Conservation (phyloP, 1,139 yeast genomes). For the Blastobotrys buckinghamii region DNA sequence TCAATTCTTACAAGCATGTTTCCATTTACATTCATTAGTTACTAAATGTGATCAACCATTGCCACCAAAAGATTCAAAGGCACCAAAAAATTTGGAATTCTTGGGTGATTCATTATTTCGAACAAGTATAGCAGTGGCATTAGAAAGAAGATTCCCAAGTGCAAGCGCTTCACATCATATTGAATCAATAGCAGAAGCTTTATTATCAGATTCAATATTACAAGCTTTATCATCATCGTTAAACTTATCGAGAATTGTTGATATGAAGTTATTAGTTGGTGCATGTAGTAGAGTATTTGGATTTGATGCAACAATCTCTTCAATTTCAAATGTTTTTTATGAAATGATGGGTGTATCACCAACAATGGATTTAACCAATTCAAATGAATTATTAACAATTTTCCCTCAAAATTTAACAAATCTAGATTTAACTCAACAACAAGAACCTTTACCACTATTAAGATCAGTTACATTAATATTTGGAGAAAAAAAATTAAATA, state of each 20-base stretch:
- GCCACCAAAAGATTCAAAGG: constrained; percentile 1
- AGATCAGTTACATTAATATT: constrained; percentile 42
- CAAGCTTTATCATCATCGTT: constrained; percentile 28
- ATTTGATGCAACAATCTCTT: constrained; percentile 56
- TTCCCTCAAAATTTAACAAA: neutral
- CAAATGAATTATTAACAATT: neutral
- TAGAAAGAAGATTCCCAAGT: constrained; percentile 36
- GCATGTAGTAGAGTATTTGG: constrained; percentile 76
- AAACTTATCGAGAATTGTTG: constrained; percentile 42
- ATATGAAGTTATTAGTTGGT: constrained; percentile 57
- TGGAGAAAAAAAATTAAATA: constrained; percentile 42
- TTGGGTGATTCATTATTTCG: constrained; percentile 54
- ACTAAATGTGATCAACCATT: constrained; percentile 3
- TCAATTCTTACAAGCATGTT: constrained; percentile 10
- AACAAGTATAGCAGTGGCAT: constrained; percentile 52
- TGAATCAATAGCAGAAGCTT: constrained; percentile 13
- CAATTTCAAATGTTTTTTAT: constrained; percentile 62
- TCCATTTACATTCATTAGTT: constrained; percentile 12
- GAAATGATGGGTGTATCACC: constrained; percentile 38
- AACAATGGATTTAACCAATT: neutral
- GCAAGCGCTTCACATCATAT: too few species aligned
- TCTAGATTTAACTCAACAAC: neutral
- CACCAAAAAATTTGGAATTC: constrained; percentile 37
- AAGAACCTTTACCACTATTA: too few species aligned
- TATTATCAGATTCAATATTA: constrained; percentile 16